Conservation (phyloP, 345 rosid species). For the Syzygium oleosum region DNA sequence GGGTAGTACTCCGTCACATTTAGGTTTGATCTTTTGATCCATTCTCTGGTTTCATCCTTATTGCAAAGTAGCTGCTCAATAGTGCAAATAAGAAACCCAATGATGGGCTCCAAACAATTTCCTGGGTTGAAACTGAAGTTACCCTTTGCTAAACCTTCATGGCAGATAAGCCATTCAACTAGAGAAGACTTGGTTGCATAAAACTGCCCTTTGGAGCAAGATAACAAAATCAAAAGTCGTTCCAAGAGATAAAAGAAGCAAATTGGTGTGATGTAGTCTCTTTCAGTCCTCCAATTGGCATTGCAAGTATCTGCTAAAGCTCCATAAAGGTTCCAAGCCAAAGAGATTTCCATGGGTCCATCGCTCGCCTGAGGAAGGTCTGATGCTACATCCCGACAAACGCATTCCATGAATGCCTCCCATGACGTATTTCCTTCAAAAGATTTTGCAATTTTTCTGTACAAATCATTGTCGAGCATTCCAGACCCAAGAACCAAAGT, state of each 20-base stretch:
- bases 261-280: conserved; percentile 23
- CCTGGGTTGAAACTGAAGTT: background rate
- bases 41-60: conserved; percentile 9
- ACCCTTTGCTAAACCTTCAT: conserved; percentile 1
- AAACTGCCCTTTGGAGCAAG: conserved; percentile 5
- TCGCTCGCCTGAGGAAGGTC: background rate
- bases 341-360: background rate
- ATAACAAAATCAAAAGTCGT: conserved; percentile 17
- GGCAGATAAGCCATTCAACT: conserved; percentile 27
- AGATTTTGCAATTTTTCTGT: background rate
- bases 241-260: conserved; percentile 42
- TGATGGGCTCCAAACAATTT: background rate
- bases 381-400: background rate
- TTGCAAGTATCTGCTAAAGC: conserved; percentile 20
- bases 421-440: conserved; percentile 17
- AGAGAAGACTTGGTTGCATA: conserved; percentile 18
- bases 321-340: conserved; percentile 10
- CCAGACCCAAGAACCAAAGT: conserved; percentile 34
- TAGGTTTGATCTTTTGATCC: conserved; percentile 8
- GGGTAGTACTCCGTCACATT: conserved; percentile 1
- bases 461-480: background rate
- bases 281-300: conserved; percentile 16
- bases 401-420: conserved; percentile 14
- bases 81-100: conserved; percentile 1
- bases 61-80: conserved; percentile 1